phyloP scores from a whole-genome alignment of 495 filamentous ascomycete genomes.

The Aspergillus sclerotioniger region DNA sequence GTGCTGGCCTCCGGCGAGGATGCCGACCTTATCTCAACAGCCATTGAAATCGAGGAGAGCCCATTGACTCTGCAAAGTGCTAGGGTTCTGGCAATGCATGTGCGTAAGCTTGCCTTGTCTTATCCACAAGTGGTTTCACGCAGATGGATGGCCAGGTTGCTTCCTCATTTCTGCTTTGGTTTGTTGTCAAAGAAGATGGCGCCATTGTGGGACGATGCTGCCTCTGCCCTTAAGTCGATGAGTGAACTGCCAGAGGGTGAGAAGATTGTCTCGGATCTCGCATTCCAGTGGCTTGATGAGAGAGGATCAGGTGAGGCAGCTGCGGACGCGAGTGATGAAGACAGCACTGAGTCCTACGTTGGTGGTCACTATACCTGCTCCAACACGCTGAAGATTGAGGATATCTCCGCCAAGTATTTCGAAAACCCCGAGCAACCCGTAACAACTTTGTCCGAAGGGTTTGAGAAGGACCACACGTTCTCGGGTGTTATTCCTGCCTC shows the following conservation, averaged over 20 bases:
- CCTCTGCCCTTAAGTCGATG: conserved; percentile 70
- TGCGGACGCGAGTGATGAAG: conserved; percentile 26
- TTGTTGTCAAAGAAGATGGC: conserved; percentile 80
- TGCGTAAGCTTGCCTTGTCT: conserved; percentile 69
- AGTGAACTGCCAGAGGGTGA: conserved; percentile 68
- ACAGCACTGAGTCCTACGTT: conserved; percentile 21
- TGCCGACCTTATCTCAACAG: conserved; percentile 44
- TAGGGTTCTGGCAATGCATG: conserved; percentile 75
- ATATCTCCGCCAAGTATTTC: conserved; percentile 34
- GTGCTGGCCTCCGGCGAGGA: conserved; percentile 35
- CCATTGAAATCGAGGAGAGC: conserved; percentile 73
- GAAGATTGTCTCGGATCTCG: conserved; percentile 66
- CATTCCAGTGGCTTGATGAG: conserved; percentile 76
- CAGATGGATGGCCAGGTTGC: conserved; percentile 65
- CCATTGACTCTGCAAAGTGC: conserved; percentile 71
- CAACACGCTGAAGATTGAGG: conserved; percentile 62
- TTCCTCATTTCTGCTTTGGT: conserved; percentile 85
- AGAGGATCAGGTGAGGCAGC: conserved; percentile 38
- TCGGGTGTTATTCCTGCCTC: conserved; percentile 36
- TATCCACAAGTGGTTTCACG: conserved; percentile 53
- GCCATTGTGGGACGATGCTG: conserved; percentile 81
- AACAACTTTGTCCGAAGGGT: conserved; percentile 28
- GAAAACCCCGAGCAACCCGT: conserved; percentile 21
- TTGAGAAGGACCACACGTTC: conserved; percentile 35
- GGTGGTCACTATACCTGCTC: conserved; percentile 72